Percentiles rank a stretch among this genome's conserved stretches.
Evolutionary conservation across 2,329 filamentous ascomycete genomes (phyloP).

Genomic region (Teratosphaeria pseudoeucalypti): DNA sequence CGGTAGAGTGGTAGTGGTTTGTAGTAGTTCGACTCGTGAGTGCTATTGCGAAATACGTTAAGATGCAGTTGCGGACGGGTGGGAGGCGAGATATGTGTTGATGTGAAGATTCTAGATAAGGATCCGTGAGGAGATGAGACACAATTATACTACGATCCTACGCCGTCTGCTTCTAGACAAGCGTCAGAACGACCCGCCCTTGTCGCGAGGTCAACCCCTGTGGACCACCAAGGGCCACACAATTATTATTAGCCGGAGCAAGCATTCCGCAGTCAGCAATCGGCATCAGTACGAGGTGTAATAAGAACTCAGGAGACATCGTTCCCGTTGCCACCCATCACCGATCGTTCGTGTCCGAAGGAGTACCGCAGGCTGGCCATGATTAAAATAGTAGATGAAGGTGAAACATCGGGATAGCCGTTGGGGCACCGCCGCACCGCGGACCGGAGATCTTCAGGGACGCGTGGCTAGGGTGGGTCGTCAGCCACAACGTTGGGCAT

Average conservation of each 20-base stretch:
- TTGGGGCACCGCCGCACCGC: neutral
- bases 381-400: neutral
- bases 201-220: neutral
- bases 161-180: neutral
- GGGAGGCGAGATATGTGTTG: neutral
- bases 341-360: neutral
- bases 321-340: neutral
- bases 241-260: neutral
- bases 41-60: neutral
- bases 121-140: neutral
- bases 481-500: neutral
- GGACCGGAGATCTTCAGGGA: neutral
- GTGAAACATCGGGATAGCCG: neutral
- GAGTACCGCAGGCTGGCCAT: neutral
- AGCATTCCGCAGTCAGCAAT: neutral
- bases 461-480: neutral
- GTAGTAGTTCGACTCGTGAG: neutral
- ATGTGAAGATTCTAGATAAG: neutral
- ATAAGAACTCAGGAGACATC: neutral
- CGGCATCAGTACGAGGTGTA: neutral
- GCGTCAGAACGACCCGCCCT: neutral
- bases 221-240: neutral
- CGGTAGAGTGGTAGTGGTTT: neutral
- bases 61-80: neutral
- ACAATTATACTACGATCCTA: neutral